phyloP scores from a whole-genome alignment of 768 basidiomycete genomes.

The Nidularia sp. region DNA sequence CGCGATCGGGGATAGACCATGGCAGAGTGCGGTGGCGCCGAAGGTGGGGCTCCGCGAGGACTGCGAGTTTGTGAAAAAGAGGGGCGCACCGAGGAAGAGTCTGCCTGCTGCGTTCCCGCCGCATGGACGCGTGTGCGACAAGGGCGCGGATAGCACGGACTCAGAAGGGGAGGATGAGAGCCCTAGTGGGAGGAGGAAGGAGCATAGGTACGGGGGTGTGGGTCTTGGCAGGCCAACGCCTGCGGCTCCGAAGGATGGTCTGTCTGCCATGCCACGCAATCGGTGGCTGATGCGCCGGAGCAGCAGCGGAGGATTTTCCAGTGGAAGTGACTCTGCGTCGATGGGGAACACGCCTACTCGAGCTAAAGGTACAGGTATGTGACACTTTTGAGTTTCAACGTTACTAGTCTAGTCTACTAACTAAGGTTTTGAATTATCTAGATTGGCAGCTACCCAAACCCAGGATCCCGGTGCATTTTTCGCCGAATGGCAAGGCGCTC shows the following conservation, averaged over 20 bases:
- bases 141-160: constrained; percentile 42
- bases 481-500: constrained; percentile 38
- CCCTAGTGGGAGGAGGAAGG: constrained; percentile 49
- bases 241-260: constrained; percentile 15
- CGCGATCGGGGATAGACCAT: constrained; percentile 59
- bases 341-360: constrained; percentile 62
- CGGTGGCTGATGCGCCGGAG: constrained; percentile 71
- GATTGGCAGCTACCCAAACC: constrained; percentile 56
- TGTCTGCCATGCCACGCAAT: constrained; percentile 36
- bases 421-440: constrained; percentile 16
- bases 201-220: constrained; percentile 50
- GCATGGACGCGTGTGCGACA: constrained; percentile 24
- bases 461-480: constrained; percentile 41
- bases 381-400: constrained; percentile 5
- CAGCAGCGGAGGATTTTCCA: constrained; percentile 80
- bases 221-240: constrained; percentile 60
- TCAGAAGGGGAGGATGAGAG: constrained; percentile 67
- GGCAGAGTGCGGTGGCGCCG: constrained; percentile 76
- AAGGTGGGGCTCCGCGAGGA: constrained; percentile 56
- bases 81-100: constrained; percentile 62
- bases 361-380: constrained; percentile 43
- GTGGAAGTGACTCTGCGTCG: constrained; percentile 61
- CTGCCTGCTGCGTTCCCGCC: constrained; percentile 68
- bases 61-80: constrained; percentile 26
- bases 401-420: not conserved